phyloP scores from a whole-genome alignment of 1,284 basidiomycete species.

The Ganoderma boninense region DNA sequence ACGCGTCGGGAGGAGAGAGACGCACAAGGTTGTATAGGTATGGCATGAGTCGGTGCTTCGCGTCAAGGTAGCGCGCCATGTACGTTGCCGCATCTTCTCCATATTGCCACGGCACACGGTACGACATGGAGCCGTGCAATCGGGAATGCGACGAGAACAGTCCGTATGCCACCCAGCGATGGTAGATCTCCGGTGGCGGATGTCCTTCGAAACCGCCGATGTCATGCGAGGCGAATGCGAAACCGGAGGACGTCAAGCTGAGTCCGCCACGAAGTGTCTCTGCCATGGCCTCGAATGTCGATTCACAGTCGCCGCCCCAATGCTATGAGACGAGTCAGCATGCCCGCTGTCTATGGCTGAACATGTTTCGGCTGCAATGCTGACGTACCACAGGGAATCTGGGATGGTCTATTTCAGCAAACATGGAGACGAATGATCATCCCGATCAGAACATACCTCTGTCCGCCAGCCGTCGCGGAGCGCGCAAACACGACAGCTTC shows the following conservation, averaged over 20 bases:
- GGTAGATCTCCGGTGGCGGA: constrained; percentile 74
- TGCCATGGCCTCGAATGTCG: constrained; percentile 81
- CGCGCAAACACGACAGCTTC: constrained; percentile 78
- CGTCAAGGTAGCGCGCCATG: constrained; percentile 71
- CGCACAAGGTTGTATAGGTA: constrained; percentile 73
- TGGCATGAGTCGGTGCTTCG: constrained; percentile 80
- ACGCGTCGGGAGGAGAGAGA: constrained; percentile 9
- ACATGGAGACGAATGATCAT: not conserved
- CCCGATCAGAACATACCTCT: constrained; percentile 45
- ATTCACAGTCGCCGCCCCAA: constrained; percentile 84
- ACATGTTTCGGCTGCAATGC: not conserved
- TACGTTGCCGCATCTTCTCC: constrained; percentile 73
- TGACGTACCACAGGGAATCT: constrained; percentile 39
- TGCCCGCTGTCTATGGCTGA: not conserved
- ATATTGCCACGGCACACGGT: constrained; percentile 81
- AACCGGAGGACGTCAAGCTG: constrained; percentile 73
- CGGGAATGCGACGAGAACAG: constrained; percentile 77
- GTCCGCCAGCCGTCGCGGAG: constrained; percentile 71
- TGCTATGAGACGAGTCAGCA: constrained; percentile 48
- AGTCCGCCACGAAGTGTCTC: constrained; percentile 75
- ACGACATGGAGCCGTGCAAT: constrained; percentile 75
- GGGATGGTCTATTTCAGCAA: not conserved
- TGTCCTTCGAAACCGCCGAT: constrained; percentile 82
- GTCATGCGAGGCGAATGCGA: constrained; percentile 78
- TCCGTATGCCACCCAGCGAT: constrained; percentile 81